Evolutionary conservation across 2,329 filamentous ascomycete species (phyloP).

Genomic region (Lasiodiplodia theobromae): DNA sequence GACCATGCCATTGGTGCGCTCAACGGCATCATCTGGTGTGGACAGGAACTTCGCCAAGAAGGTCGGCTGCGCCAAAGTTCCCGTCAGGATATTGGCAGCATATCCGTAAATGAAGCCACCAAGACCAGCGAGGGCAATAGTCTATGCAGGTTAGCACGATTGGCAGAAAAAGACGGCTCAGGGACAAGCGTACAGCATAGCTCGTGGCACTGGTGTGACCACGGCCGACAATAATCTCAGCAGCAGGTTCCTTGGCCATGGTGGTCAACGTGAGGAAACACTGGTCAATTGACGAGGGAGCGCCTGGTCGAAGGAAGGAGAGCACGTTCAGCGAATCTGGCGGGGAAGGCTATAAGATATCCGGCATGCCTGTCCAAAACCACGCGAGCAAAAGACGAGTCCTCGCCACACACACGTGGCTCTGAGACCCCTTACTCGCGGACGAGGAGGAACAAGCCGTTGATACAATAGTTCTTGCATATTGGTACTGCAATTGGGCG

Average conservation of each 20-base stretch:
- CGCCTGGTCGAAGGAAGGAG: background rate
- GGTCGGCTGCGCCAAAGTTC: constrained; percentile 39
- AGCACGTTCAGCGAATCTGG: background rate
- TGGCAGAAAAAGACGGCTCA: background rate
- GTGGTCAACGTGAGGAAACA: background rate
- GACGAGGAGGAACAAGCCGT: background rate
- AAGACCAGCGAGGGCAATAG: constrained; percentile 33
- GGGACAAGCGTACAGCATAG: background rate
- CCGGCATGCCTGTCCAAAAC: background rate
- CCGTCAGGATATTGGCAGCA: constrained; percentile 40
- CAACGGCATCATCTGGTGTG: constrained; percentile 33
- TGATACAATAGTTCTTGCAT: background rate
- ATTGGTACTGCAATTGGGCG: background rate
- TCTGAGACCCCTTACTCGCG: constrained; percentile 12
- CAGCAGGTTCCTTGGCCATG: background rate
- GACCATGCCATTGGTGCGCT: constrained; percentile 35
- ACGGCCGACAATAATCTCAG: background rate
- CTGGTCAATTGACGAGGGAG: background rate
- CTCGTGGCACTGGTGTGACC: constrained; percentile 12
- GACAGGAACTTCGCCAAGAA: constrained; percentile 39
- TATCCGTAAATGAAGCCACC: constrained; percentile 43
- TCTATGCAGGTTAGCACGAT: background rate
- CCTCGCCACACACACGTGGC: constrained; percentile 13
- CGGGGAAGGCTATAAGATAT: constrained; percentile 8
- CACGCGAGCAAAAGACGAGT: background rate